These are phyloP conservation scores for Alternaria sp. DNA, from an alignment of 2,329 filamentous ascomycete genomes.

Conservation along the genomic window DNA sequence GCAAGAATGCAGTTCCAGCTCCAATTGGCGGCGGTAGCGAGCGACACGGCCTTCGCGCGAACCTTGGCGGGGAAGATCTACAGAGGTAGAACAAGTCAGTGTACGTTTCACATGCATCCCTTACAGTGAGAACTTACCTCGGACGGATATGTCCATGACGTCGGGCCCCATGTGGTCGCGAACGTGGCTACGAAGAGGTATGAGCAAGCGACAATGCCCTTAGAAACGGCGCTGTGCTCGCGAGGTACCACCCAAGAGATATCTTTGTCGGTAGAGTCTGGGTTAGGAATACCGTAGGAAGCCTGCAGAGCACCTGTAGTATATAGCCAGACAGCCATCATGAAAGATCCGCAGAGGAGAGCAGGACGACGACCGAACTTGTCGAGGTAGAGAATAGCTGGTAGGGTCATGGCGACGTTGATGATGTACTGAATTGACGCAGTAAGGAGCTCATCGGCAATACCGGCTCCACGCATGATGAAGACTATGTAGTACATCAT, in stretches of 20 bases:
- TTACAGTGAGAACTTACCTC: constrained; percentile 19
- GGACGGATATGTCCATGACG: constrained; percentile 46
- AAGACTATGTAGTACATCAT: constrained; percentile 66
- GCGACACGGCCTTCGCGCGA: constrained; percentile 50
- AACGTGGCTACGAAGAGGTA: constrained; percentile 55
- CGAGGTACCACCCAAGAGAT: constrained; percentile 65
- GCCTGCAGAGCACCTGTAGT: constrained; percentile 66
- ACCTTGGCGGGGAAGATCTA: constrained; percentile 48
- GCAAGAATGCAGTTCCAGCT: constrained; percentile 50
- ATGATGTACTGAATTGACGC: constrained; percentile 69
- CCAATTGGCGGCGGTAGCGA: constrained; percentile 50
- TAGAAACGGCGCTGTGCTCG: constrained; percentile 59
- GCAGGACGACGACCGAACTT: constrained; percentile 64
- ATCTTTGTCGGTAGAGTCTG: constrained; percentile 42
- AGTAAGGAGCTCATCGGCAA: constrained; percentile 64
- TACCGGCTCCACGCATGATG: constrained; percentile 64
- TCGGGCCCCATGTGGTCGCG: constrained; percentile 50
- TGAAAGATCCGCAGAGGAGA: constrained; percentile 62
- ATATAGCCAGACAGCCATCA: constrained; percentile 67
- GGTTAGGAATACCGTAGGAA: constrained; percentile 57
- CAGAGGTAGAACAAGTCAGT: not conserved
- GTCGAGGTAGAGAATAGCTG: constrained; percentile 67
- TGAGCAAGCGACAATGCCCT: constrained; percentile 58
- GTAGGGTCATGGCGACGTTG: constrained; percentile 65
- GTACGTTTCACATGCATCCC: not conserved